These are phyloP conservation scores for Prunus armeniaca DNA, from an alignment of 306 rosid species.

Conservation along the genomic window DNA sequence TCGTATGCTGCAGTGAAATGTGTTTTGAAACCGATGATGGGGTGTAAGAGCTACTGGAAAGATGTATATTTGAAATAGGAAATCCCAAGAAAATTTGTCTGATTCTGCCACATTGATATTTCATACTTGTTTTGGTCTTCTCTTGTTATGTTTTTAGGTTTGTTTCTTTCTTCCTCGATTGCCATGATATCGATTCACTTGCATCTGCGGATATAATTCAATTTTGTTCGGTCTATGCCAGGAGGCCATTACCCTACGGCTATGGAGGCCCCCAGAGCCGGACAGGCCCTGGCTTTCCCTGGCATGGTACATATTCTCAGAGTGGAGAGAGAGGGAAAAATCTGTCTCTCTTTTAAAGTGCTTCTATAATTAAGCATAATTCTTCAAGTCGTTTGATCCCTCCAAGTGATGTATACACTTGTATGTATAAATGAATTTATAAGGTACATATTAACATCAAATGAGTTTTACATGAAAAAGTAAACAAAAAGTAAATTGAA, in stretches of 20 bases:
- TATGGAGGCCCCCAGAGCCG: background rate
- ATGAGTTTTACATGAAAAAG: too few relatives aligned
- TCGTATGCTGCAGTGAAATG: constrained; percentile 26
- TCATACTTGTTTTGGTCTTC: background rate
- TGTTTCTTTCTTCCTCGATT: background rate
- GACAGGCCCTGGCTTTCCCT: background rate
- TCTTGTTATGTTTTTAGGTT: background rate
- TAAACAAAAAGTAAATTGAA: too few relatives aligned
- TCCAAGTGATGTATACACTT: background rate
- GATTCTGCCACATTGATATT: background rate
- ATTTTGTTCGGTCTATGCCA: background rate
- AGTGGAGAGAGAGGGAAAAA: background rate
- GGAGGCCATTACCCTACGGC: background rate
- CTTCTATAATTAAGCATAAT: background rate
- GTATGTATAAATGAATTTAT: too few relatives aligned
- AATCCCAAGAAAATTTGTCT: constrained; percentile 16
- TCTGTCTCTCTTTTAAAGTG: too few relatives aligned
- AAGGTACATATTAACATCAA: too few relatives aligned
- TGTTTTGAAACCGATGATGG: constrained; percentile 12
- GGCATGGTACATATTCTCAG: too few relatives aligned
- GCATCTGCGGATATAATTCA: background rate
- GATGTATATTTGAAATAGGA: constrained; percentile 15
- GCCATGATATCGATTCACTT: background rate
- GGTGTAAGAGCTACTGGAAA: constrained; percentile 14
- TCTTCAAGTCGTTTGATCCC: background rate